phyloP scores from a whole-genome alignment of 768 basidiomycete species.

The Phylloporus sp. region DNA sequence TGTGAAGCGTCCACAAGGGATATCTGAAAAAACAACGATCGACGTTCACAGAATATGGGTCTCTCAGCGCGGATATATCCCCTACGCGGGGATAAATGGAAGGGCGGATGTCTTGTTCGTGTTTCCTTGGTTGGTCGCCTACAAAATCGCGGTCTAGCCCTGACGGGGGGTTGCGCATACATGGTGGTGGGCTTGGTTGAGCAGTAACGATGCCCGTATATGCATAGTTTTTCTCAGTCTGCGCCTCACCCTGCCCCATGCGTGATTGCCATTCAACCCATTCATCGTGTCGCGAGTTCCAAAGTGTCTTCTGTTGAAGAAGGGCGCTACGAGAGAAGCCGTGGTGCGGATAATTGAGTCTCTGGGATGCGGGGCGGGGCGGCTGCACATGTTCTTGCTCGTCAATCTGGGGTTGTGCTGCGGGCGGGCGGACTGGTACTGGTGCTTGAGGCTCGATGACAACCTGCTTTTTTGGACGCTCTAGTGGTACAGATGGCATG shows the following conservation, averaged over 20 bases:
- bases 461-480: conserved; percentile 14
- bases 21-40: conserved; percentile 57
- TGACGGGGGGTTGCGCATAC: conserved; percentile 22
- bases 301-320: conserved; percentile 57
- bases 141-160: conserved; percentile 30
- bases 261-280: conserved; percentile 39
- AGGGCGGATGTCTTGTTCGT: conserved; percentile 19
- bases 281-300: conserved; percentile 52
- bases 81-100: conserved; percentile 57
- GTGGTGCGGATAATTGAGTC: conserved; percentile 50
- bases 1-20: conserved; percentile 63
- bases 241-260: conserved; percentile 4
- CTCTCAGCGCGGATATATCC: conserved; percentile 54
- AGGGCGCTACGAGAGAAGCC: conserved; percentile 63
- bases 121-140: conserved; percentile 2
- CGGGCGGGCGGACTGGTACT: conserved; percentile 18
- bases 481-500: conserved; percentile 11
- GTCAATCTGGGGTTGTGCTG: conserved; percentile 2
- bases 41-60: conserved; percentile 52
- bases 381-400: conserved; percentile 1
- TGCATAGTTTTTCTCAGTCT: conserved; percentile 15
- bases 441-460: conserved; percentile 19
- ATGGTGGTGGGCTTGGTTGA: conserved; percentile 14
- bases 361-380: conserved; percentile 22
- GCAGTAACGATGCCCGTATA: conserved; percentile 23